Base-by-base conservation (phyloP, 1,284 basidiomycete species). In the Gymnopus androsaceus region DNA sequence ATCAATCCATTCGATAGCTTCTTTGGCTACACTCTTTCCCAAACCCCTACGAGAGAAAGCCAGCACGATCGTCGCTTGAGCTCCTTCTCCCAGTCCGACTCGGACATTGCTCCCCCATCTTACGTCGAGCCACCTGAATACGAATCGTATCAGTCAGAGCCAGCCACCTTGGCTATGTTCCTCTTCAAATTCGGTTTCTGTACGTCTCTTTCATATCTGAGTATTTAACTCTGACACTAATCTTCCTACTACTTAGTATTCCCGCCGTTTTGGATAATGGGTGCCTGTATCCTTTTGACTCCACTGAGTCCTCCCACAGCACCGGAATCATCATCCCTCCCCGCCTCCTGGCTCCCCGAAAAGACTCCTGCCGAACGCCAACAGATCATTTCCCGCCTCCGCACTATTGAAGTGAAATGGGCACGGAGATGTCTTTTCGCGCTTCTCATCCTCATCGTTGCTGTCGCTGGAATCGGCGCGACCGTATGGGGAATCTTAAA, bases 181-280 rank as follows among this genome's bases (percentile, higher is more conserved):
- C 66, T 77, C 15, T 77, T 77, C 68, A 74, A 74, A 63, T 76
- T 76, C 55, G 73, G 75, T 27, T 76, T 77, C 60, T 55, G 75
- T 76, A 54, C 48, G 75, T 73, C 50, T 27, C 51, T 36, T 14
- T 33, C 46, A 46, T 31, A 19, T 45, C 42, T 44, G 41, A 21
- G 9, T 12, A 12, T 48, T 30, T 17, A 30, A 44, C 19, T 45
- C 25, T 14, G 17, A 41, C 5, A 9, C 41, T 56, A n/a, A 61
- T 60, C 25, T 54, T 51, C 15, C 21, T 19, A 28, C 40, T 27
- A 41, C 33, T 8, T 51, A 75, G 73, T 75, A 36, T 75, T 75
- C 57, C 69, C 69, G 5, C 70, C 65, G 5, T 67, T 73, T 44
- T 76, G 75, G 74, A 55, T 72, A 15, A 56, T 75, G 15, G 73